Base-by-base conservation (phyloP, 2,329 filamentous ascomycete species). In the Septoria petroselini region DNA sequence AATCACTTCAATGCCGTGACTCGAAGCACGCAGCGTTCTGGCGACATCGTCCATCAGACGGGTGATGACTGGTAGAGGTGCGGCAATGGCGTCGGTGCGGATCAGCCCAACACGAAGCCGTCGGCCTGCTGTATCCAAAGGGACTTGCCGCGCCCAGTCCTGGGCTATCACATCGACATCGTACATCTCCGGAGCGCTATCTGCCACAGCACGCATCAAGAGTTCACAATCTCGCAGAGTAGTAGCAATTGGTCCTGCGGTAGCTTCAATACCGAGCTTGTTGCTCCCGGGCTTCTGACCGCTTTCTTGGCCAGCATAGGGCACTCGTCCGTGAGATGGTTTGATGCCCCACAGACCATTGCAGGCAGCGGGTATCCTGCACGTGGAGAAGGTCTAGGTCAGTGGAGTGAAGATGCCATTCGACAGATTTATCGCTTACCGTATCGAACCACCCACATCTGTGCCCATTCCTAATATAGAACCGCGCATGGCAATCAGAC, bases 161-260 rank as follows among this genome's bases (percentile, higher is more conserved):
- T 67, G 65, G 4, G 64, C 71, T 21, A 68, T 57, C 29, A 71
- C 71, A 54, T 71, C 71, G 19, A 73, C 69, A 54, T 77, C 76
- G 12, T 68, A 42, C 7, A 70, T 63, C 71, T 79, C 84, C 0
- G 80, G 70, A 49, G 72, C 71, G n/a, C 74, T 71, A 5, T 75
- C 68, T 1, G 76, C 73, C 1, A 85, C 68, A 3, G 76, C 73
- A 47, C 76, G 70, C 64, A 84, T 73, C 39, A 83, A 71, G 29
- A 76, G 64, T 43, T 75, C 78, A 63, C 70, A 81, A 59, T 72
- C 77, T 62, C 68, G 74, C 61, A 78, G 62, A 18, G 68, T 74
- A 12, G 69, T 71, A 2, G 71, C 70, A 12, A 78, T 62, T 0
- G 73, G 77, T 2, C 74, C 74, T 3, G 74, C 73, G 15, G 70